Evolutionary conservation across 2,329 filamentous ascomycete genomes (phyloP).

Genomic region (Ophiostoma australiae): DNA sequence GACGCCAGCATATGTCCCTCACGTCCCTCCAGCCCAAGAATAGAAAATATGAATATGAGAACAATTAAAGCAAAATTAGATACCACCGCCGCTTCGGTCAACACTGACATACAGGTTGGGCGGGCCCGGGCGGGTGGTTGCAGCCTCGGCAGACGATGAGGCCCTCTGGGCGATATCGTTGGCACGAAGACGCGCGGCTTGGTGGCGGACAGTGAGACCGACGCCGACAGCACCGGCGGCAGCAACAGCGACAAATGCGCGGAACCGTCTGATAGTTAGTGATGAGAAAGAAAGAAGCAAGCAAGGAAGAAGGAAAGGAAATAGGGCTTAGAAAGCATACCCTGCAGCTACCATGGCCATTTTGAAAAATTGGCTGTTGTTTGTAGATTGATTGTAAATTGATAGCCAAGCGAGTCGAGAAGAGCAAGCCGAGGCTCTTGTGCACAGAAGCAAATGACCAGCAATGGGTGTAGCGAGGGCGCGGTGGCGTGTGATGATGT

Average conservation of each 20-base stretch:
- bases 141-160: slow-evolving; percentile 22
- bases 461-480: neutral
- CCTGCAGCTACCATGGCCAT: slow-evolving; percentile 7
- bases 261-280: slow-evolving; percentile 36
- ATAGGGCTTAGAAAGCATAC: neutral
- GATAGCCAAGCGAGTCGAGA: neutral
- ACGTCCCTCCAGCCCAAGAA: neutral
- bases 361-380: neutral
- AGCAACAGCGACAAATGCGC: slow-evolving; percentile 35
- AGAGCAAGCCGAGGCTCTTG: neutral
- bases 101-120: slow-evolving; percentile 47
- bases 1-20: neutral
- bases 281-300: neutral
- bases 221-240: slow-evolving; percentile 33
- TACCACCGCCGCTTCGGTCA: slow-evolving; percentile 47
- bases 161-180: slow-evolving; percentile 43
- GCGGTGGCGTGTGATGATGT: neutral
- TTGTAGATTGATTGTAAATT: neutral
- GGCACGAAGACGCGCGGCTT: slow-evolving; percentile 36
- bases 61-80: slow-evolving; percentile 30
- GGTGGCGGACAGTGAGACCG: slow-evolving; percentile 35
- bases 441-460: too few species aligned
- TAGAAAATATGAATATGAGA: too few species aligned
- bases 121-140: neutral
- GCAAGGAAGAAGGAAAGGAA: neutral